phyloP scores from a whole-genome alignment of 208 protist species.

The Trypanosoma rangeli region DNA sequence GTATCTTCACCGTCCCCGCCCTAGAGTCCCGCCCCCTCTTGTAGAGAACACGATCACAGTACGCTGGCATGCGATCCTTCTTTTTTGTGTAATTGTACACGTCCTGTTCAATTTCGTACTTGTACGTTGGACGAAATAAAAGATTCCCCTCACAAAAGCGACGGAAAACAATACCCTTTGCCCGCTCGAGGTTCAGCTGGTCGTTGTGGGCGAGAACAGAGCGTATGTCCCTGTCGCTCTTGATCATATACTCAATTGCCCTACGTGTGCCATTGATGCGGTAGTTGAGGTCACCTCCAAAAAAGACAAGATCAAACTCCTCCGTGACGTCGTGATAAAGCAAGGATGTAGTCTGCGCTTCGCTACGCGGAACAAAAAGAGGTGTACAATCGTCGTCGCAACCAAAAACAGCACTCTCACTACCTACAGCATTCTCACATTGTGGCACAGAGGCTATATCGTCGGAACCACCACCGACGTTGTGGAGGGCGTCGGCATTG shows the following conservation, averaged over 20 bases:
- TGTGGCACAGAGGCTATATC: background rate
- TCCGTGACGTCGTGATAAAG: conserved; percentile 74
- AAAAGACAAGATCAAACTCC: conserved; percentile 92
- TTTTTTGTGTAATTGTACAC: conserved; percentile 66
- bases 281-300: conserved; percentile 96
- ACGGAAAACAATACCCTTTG: conserved; percentile 73
- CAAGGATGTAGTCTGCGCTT: background rate
- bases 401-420: background rate
- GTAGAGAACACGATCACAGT: conserved; percentile 86
- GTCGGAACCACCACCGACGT: conserved; percentile 5
- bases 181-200: conserved; percentile 88
- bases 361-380: conserved; percentile 11
- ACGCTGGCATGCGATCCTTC: conserved; percentile 77
- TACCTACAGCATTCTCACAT: conserved; percentile 2
- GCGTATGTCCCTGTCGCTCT: conserved; percentile 57
- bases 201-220: conserved; percentile 87
- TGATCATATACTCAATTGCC: conserved; percentile 79
- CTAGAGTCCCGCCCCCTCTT: conserved; percentile 42
- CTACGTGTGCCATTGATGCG: conserved; percentile 87
- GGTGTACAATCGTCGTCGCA: conserved; percentile 7
- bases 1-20: conserved; percentile 40
- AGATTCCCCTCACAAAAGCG: conserved; percentile 86
- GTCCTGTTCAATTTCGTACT: conserved; percentile 76
- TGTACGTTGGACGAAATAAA: conserved; percentile 93
- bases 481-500: conserved; percentile 17